Base-by-base conservation (phyloP, 441 rosid genomes). In the Bocquillonia castaneifolia region DNA sequence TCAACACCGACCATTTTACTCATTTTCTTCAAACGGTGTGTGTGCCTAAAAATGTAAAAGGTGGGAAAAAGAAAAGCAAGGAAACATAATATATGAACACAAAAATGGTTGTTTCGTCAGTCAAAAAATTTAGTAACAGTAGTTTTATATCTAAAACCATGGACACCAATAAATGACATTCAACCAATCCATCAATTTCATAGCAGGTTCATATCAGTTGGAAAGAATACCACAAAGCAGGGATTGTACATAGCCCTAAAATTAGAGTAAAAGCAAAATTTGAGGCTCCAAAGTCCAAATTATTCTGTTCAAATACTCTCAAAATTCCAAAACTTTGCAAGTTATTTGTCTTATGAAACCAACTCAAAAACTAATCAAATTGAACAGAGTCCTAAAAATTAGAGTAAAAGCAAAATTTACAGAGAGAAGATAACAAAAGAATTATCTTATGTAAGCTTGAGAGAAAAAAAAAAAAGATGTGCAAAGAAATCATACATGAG, bases 401-500 rank as follows among this genome's bases (percentile, higher is more conserved):
- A 61, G 22, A 31, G 12, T 10, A 17, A 15, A 9, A 26, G 53
- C 26, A 44, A 28, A 45, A 26, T 26, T 26, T 61, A 31, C 64
- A 6, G 15, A 40, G 10, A 8, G 0, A 13, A 22, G 0, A 37
- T 47, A 31, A 5, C 34, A 5, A 32, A 22, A 47, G 6, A 4
- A 45, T 56, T 13, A 28, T 56, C 14, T 10, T 13, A 22, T 28
- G 31, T 40, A 58, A 61, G 28, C 17, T 44, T 32, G n/a, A 44
- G 32, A 40, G 9, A 32, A 58, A 64, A 72, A n/a, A n/a, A n/a
- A n/a, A n/a, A n/a, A n/a, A n/a, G n/a, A n/a, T n/a, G n/a, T n/a
- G 37, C 39, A 20, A 63, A 67, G 48, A 70, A 53, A 68, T 74
- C 86, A 79, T 79, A 78, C 80, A 56, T 22, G 63, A 77, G 68